A percentile compares a stretch with the other conserved stretches of the same genome.
phyloP scores from a whole-genome alignment of 805 yeast genomes.

The Kluyveromyces nonfermentans region DNA sequence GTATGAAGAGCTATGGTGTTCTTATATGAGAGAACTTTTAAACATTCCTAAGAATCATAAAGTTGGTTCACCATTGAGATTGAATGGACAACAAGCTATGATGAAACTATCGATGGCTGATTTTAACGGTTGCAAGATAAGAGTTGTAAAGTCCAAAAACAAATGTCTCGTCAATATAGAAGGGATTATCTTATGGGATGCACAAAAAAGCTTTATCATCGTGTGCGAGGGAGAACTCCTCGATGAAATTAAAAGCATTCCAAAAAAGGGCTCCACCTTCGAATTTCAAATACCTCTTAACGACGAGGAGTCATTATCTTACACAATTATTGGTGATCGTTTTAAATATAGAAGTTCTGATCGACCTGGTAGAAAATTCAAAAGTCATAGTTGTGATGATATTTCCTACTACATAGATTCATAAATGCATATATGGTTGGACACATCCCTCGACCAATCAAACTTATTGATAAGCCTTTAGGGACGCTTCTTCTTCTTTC shows the following conservation, averaged over 20 bases:
- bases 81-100: conserved; percentile 30
- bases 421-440: background rate
- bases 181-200: conserved; percentile 82
- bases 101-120: conserved; percentile 67
- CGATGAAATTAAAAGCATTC: conserved; percentile 60
- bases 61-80: conserved; percentile 11
- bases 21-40: conserved; percentile 51
- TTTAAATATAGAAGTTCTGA: conserved; percentile 68
- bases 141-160: conserved; percentile 50
- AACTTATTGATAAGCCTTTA: background rate
- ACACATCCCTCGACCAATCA: no score
- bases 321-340: conserved; percentile 71
- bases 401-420: conserved; percentile 25
- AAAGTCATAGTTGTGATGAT: conserved; percentile 65
- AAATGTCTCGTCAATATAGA: conserved; percentile 45
- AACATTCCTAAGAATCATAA: conserved; percentile 23
- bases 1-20: conserved; percentile 58
- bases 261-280: conserved; percentile 61
- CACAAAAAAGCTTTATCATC: conserved; percentile 60
- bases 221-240: conserved; percentile 32
- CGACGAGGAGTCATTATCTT: conserved; percentile 37
- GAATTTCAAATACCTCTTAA: conserved; percentile 37
- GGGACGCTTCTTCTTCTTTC: background rate
- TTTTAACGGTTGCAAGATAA: conserved; percentile 63
- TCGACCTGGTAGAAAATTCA: conserved; percentile 77